Evolutionary conservation across 2,329 filamentous ascomycete genomes (phyloP), one percentile per base, ranked within the genome.

Genomic region (Trichophyton rubrum): DNA sequence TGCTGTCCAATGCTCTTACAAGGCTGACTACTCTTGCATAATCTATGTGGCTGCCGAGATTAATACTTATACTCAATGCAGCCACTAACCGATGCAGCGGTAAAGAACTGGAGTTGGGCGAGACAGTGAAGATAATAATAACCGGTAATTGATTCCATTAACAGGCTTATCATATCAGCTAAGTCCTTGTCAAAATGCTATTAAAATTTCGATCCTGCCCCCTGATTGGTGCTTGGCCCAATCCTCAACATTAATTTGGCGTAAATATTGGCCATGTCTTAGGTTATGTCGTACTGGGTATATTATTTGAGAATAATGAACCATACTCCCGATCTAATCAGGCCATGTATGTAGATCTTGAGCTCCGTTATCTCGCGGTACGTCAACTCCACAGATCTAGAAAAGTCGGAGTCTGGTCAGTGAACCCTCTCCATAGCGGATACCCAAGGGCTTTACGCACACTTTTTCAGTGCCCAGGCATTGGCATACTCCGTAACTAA

Each of bases 341-440:
- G 33, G n/a, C 47, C 60, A 7, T 56, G 49, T 3, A 7, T 56
- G 49, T 3, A 43, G 56, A 35, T 62, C 60, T 20, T 30, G 6
- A 11, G 33, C 20, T 9, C 33, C 58, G 35, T 62, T 40, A 56
- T 62, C 58, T 43, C 60, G 27, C 6, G 57, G 51, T 15, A 62
- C 58, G 30, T 60, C 60, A 3, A 60, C 3, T 22, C 43, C 41
- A 20, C 27, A 59, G 24, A 60, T 24, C 40, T 62, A 60, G 41
- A 53, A 60, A 57, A 3, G 51, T 57, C 9, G 11, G 27, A 2
- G 58, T 38, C 38, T 57, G 45, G 9, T 49, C 51, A 17, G 58
- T 9, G 15, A 62, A 20, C 8, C 49, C 38, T n/a, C 60, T 40
- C 60, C 49, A 62, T 8, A 62, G 51, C n/a, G 60, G 60, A 41